Percentiles rank a stretch among this genome's conserved stretches.
Evolutionary conservation across 306 rosid species (phyloP).

Genomic region (Datisca glomerata): DNA sequence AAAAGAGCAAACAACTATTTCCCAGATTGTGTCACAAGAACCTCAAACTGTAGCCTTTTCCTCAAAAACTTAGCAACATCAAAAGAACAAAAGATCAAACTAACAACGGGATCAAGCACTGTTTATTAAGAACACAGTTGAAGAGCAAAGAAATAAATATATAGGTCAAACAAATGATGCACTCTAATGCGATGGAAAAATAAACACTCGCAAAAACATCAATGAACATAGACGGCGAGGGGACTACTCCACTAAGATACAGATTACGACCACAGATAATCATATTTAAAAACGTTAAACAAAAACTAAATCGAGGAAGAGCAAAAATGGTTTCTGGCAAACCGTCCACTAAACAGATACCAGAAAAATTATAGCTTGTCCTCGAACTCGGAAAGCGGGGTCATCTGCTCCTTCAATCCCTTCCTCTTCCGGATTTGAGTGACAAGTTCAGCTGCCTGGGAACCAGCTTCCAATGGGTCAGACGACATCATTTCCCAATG

Average conservation of each 20-base stretch:
- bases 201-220: background rate
- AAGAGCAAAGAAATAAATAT: too few species aligned
- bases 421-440: slow-evolving; percentile 74
- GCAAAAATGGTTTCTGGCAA: too few species aligned
- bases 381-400: slow-evolving; percentile 66
- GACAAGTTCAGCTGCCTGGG: slow-evolving; percentile 55
- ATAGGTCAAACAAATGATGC: too few species aligned
- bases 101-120: too few species aligned
- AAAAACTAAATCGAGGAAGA: too few species aligned
- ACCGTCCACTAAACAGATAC: background rate
- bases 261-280: background rate
- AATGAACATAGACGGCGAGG: background rate
- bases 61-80: too few species aligned
- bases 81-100: too few species aligned
- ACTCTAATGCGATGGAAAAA: too few species aligned
- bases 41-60: too few species aligned
- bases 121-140: too few species aligned
- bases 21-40: too few species aligned
- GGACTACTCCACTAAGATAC: background rate
- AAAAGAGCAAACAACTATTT: too few species aligned
- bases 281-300: background rate
- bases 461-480: slow-evolving; percentile 60
- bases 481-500: slow-evolving; percentile 88
- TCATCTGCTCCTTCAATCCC: slow-evolving; percentile 86
- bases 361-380: slow-evolving; percentile 43